Evolutionary conservation across 2,329 filamentous ascomycete species (phyloP).

Genomic region (Fusarium sp.): DNA sequence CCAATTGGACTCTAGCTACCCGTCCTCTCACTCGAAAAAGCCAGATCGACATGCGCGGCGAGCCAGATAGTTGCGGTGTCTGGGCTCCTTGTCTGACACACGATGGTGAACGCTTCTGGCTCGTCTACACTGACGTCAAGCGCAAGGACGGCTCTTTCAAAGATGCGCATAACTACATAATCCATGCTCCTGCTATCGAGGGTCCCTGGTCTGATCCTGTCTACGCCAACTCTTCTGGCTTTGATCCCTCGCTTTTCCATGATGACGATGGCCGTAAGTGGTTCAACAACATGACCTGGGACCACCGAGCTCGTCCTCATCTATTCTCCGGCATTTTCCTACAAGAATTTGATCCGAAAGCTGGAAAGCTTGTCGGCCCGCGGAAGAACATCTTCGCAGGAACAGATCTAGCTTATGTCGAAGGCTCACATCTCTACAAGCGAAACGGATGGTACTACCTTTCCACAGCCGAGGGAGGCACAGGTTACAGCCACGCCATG

Average conservation of each 20-base stretch:
- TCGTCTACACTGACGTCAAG: slow-evolving; percentile 76
- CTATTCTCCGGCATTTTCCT: slow-evolving; percentile 68
- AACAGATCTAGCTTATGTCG: slow-evolving; percentile 66
- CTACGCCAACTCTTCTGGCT: slow-evolving; percentile 71
- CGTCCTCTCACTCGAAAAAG: slow-evolving; percentile 63
- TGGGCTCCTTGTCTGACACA: slow-evolving; percentile 75
- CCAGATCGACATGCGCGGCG: slow-evolving; percentile 69
- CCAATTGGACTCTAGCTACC: slow-evolving; percentile 63
- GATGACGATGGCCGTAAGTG: slow-evolving; percentile 68
- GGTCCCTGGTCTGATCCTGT: slow-evolving; percentile 73
- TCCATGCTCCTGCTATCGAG: slow-evolving; percentile 64
- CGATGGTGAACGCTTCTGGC: slow-evolving; percentile 70
- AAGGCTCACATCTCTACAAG: slow-evolving; percentile 71
- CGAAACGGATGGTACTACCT: slow-evolving; percentile 71
- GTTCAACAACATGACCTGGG: slow-evolving; percentile 69
- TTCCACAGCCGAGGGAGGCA: slow-evolving; percentile 70
- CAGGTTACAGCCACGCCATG: slow-evolving; percentile 70
- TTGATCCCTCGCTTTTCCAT: slow-evolving; percentile 72
- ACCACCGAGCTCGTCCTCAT: slow-evolving; percentile 63
- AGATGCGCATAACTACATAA: slow-evolving; percentile 74
- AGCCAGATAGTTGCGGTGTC: slow-evolving; percentile 71
- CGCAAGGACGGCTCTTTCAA: slow-evolving; percentile 76
- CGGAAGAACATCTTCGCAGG: slow-evolving; percentile 67
- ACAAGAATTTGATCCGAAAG: slow-evolving; percentile 67
- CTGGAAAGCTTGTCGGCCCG: slow-evolving; percentile 66